A percentile compares a stretch with the other conserved stretches of the same genome.
Conservation (phyloP, 2,329 filamentous ascomycete genomes). For the Trichoderma sp. region DNA sequence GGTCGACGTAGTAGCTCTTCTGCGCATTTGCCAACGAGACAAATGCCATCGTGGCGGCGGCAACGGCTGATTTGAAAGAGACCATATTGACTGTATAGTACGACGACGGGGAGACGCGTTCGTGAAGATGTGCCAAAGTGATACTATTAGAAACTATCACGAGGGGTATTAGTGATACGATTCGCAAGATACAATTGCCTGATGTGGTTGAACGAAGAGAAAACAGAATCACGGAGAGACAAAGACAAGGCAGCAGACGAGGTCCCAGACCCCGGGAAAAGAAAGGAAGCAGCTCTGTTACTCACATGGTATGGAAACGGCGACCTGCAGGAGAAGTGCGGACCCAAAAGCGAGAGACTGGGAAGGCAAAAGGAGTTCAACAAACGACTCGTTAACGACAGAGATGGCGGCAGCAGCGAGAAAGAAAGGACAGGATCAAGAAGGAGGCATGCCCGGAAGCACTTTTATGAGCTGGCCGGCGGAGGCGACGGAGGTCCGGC, state of each 20-base stretch:
- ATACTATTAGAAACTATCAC: neutral
- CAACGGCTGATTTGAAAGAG: conserved; percentile 53
- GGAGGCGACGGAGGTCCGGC: conserved; percentile 18
- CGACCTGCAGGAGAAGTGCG: neutral
- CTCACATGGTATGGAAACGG: conserved; percentile 8
- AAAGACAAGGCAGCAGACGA: neutral
- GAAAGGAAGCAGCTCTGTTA: neutral
- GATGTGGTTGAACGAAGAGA: neutral
- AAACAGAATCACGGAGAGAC: neutral
- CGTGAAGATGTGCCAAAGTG: neutral
- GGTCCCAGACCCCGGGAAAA: neutral
- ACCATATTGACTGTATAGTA: conserved; percentile 46
- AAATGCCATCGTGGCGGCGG: conserved; percentile 58
- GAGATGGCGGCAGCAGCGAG: conserved; percentile 14
- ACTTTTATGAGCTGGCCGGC: conserved; percentile 17
- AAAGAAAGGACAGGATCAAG: neutral
- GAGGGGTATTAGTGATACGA: neutral
- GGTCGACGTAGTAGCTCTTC: conserved; percentile 60
- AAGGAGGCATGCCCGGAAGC: conserved; percentile 12
- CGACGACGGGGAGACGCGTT: neutral
- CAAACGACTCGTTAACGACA: conserved; percentile 18
- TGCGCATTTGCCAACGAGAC: conserved; percentile 52
- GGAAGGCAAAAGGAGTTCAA: conserved; percentile 1
- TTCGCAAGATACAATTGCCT: neutral
- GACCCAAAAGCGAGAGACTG: conserved; percentile 16